Percentiles rank a stretch among this genome's conserved stretches.
These are phyloP conservation scores for Phytopythium ostracodes DNA, from an alignment of 352 stramenopile species.

Conservation along the genomic window DNA sequence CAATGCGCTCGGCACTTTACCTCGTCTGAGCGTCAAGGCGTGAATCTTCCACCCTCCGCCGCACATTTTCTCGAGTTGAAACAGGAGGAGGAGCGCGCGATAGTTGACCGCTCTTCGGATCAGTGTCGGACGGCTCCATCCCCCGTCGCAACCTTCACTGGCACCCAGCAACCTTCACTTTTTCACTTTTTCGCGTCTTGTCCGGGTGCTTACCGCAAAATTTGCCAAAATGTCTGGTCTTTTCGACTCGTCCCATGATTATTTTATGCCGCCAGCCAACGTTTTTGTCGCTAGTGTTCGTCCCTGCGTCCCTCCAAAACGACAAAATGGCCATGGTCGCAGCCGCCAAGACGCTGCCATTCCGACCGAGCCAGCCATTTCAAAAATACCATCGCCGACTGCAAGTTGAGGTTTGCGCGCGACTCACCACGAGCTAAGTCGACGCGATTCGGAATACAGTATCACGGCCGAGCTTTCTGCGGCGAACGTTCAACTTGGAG, in stretches of 20 bases:
- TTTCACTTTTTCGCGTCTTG: neutral
- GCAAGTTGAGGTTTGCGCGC: neutral
- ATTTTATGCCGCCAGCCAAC: neutral
- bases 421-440: neutral
- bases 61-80: neutral
- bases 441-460: neutral
- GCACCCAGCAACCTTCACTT: neutral
- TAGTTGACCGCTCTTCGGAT: neutral
- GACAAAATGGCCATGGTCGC: no score
- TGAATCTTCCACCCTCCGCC: neutral
- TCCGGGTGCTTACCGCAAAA: neutral
- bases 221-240: neutral
- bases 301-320: neutral
- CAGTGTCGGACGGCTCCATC: neutral
- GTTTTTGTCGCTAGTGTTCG: constrained; percentile 3
- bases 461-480: neutral
- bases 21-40: neutral
- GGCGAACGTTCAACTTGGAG: neutral
- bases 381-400: neutral
- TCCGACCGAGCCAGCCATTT: neutral
- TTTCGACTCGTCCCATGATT: constrained; percentile 4
- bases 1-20: neutral
- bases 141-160: neutral
- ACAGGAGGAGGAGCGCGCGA: neutral
- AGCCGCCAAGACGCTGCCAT: no score